Conservation (phyloP, 495 filamentous ascomycete genomes). For the Lasiosphaeria hispida region DNA sequence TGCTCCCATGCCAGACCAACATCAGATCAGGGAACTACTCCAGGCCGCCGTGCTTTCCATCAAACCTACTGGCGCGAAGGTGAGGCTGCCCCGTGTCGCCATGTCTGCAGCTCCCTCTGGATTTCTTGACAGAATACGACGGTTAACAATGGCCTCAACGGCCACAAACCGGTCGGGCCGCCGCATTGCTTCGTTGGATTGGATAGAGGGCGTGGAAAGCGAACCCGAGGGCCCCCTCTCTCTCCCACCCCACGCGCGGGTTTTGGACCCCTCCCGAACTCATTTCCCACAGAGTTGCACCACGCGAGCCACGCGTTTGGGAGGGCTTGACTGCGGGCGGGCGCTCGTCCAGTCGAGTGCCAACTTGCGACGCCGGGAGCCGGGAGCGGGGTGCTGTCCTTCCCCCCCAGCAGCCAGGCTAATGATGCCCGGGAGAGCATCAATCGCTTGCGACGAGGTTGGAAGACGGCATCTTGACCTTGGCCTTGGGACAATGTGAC, state of each 20-base stretch:
- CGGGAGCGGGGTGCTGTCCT: neutral
- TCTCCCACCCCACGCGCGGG: neutral
- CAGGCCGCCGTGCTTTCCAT: neutral
- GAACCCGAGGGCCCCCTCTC: slow-evolving; percentile 1
- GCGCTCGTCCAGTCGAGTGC: neutral
- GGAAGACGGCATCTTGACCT: no score
- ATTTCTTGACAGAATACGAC: no score
- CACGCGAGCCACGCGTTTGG: slow-evolving; percentile 8
- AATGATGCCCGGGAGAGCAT: neutral
- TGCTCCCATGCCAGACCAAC: no score
- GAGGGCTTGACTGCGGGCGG: neutral
- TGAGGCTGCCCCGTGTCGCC: no score
- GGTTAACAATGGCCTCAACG: no score
- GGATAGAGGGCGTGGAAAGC: no score
- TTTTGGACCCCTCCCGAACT: neutral
- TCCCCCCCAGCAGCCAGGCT: neutral
- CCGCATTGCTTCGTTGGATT: no score
- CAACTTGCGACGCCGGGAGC: slow-evolving; percentile 1
- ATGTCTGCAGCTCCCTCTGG: no score
- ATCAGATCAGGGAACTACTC: slow-evolving; percentile 3
- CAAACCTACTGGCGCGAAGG: neutral
- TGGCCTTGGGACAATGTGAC: no score
- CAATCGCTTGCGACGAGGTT: no score
- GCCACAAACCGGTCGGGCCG: no score
- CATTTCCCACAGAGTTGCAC: slow-evolving; percentile 11